Evolutionary conservation across 805 yeast genomes (phyloP), one percentile per base, ranked within the genome.

Genomic region (Candida quercuum): DNA sequence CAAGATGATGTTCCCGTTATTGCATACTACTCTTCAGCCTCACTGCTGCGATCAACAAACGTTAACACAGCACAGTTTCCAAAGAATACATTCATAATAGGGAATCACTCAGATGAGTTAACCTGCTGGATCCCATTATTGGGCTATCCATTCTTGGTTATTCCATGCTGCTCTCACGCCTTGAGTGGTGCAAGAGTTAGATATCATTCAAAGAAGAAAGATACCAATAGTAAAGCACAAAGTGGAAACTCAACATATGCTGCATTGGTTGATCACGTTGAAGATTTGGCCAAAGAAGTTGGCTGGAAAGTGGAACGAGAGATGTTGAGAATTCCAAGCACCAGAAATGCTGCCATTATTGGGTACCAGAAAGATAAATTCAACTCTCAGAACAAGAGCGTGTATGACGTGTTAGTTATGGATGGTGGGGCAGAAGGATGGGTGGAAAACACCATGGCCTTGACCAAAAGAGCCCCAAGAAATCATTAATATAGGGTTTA

Each of bases 91-190:
- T 91, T 91, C 51, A 61, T 89, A 25, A 88, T 91, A 32, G 98
- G 98, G 1, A 91, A 91, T 56, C 98, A 91, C 55, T 85, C 95
- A 1, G 98, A 91, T 57, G 98, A 91, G 56, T 69, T 91, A 39
- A 89, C 97, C 0, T 84, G 95, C 47, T 91, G 98, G 97, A 79
- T 91, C 26, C 98, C 98, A 3, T 63, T 91, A 10, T 61, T 91
- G 10, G 88, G 87, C 0, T 83, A 72, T 44, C 96, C 96, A 6
- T 91, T 86, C 56, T 66, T 91, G 67, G 95, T 87, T 9, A 86
- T 91, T 29, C 98, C 98, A 10, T 91, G 98, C 57, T 91, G 98
- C 58, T 88, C 97, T 0, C 96, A 91, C 59, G 77, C 83, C 3
- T 69, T 91, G 30, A 73, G 80, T 6, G 98, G 98, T 3, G 79